Percentiles rank a stretch among this genome's conserved stretches.
These are phyloP conservation scores for Ogataea wickerhamii DNA, from an alignment of 805 yeast genomes.

Conservation along the genomic window DNA sequence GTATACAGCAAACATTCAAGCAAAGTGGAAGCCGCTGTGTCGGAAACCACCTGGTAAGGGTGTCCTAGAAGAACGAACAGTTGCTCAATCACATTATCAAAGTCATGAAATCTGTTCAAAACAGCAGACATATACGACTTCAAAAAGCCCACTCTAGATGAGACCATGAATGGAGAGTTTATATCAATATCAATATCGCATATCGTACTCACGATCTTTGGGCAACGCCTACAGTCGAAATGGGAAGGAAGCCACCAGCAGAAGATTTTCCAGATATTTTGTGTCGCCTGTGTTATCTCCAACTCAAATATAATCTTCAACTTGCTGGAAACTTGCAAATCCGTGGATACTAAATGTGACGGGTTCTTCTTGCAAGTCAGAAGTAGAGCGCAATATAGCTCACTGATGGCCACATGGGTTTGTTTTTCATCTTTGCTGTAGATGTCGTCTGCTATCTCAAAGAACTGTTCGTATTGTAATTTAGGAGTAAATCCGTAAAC, in stretches of 20 bases:
- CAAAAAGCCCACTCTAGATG: constrained; percentile 56
- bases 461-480: constrained; percentile 48
- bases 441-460: constrained; percentile 44
- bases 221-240: constrained; percentile 64
- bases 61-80: constrained; percentile 53
- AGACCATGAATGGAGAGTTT: constrained; percentile 56
- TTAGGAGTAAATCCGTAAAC: constrained; percentile 41
- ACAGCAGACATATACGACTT: constrained; percentile 36
- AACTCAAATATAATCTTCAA: constrained; percentile 44
- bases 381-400: constrained; percentile 62
- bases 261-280: constrained; percentile 70
- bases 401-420: constrained; percentile 71
- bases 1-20: constrained; percentile 33
- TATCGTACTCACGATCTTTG: constrained; percentile 45
- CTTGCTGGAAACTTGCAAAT: constrained; percentile 42
- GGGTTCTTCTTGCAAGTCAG: constrained; percentile 41
- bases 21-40: constrained; percentile 59
- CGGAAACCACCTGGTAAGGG: constrained; percentile 70
- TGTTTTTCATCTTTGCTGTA: constrained; percentile 69
- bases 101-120: constrained; percentile 41
- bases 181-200: constrained; percentile 49
- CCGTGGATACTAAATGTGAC: constrained; percentile 36
- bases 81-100: constrained; percentile 41
- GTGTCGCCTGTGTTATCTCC: constrained; percentile 71
- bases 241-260: constrained; percentile 71